A percentile compares a stretch with the other conserved stretches of the same genome.
phyloP scores from a whole-genome alignment of 345 rosid species.

The Turnera subulata region DNA sequence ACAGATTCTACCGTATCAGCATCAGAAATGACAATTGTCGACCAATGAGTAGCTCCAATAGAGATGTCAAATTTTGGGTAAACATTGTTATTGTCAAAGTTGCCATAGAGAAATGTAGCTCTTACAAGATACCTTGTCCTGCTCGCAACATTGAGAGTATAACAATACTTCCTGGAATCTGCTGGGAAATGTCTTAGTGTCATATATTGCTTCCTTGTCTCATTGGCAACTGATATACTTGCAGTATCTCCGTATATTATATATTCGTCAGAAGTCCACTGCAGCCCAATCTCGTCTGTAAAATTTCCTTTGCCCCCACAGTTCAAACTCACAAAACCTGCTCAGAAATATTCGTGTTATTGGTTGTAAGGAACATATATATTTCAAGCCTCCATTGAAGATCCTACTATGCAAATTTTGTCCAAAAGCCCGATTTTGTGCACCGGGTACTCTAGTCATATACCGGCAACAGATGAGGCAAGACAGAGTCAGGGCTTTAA shows the following conservation, averaged over 20 bases:
- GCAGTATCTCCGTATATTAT: constrained; percentile 61
- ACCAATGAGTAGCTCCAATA: constrained; percentile 86
- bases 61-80: constrained; percentile 94
- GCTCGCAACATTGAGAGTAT: constrained; percentile 57
- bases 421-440: constrained; percentile 3
- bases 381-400: neutral
- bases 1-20: constrained; percentile 53
- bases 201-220: constrained; percentile 67
- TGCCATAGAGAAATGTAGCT: constrained; percentile 90
- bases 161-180: constrained; percentile 87
- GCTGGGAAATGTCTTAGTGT: constrained; percentile 91
- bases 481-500: too few species aligned
- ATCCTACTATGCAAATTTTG: neutral
- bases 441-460: too few species aligned
- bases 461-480: too few species aligned
- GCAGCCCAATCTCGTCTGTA: constrained; percentile 75
- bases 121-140: constrained; percentile 87
- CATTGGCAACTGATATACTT: constrained; percentile 51
- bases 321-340: constrained; percentile 94
- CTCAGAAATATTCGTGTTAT: constrained; percentile 1
- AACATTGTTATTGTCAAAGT: constrained; percentile 81
- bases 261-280: constrained; percentile 70
- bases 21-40: constrained; percentile 83
- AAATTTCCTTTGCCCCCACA: constrained; percentile 78
- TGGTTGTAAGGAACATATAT: neutral